These are phyloP conservation scores for Botrytis sinoallii DNA, from an alignment of 2,329 filamentous ascomycete genomes.

Conservation along the genomic window DNA sequence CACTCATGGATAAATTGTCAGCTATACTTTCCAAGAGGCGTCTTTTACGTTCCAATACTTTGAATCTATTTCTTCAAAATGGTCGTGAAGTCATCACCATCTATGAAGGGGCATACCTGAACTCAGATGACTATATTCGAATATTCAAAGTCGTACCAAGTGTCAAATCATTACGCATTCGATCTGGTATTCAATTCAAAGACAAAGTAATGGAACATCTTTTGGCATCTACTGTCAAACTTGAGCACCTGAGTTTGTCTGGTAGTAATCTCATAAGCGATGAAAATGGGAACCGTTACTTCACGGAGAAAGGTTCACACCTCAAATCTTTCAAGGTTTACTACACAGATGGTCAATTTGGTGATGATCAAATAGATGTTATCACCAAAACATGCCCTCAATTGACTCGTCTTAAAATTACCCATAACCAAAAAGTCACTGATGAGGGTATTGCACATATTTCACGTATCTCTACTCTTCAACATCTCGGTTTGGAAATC, in stretches of 20 bases:
- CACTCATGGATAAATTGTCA: conserved; percentile 57
- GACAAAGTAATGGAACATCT: conserved; percentile 80
- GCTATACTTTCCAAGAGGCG: conserved; percentile 59
- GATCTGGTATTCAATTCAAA: conserved; percentile 90
- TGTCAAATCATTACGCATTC: conserved; percentile 68
- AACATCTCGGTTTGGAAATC: conserved; percentile 73
- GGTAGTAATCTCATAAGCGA: conserved; percentile 82
- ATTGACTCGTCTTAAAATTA: conserved; percentile 73
- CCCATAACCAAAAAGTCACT: conserved; percentile 73
- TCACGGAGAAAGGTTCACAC: conserved; percentile 60
- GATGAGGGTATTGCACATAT: conserved; percentile 64
- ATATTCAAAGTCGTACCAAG: conserved; percentile 74
- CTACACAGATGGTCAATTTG: conserved; percentile 79
- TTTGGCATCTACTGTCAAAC: conserved; percentile 62
- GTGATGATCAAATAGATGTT: conserved; percentile 63
- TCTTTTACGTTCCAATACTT: conserved; percentile 51
- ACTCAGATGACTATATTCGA: conserved; percentile 71
- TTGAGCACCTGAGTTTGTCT: conserved; percentile 75
- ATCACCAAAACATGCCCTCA: conserved; percentile 64
- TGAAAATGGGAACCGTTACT: conserved; percentile 67
- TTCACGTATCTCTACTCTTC: conserved; percentile 57
- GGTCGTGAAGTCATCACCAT: conserved; percentile 50
- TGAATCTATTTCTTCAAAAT: conserved; percentile 56
- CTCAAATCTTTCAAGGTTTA: conserved; percentile 73
- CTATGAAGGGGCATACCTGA: conserved; percentile 62